Evolutionary conservation across 345 rosid genomes (phyloP).

Genomic region (Brassica nigra): DNA sequence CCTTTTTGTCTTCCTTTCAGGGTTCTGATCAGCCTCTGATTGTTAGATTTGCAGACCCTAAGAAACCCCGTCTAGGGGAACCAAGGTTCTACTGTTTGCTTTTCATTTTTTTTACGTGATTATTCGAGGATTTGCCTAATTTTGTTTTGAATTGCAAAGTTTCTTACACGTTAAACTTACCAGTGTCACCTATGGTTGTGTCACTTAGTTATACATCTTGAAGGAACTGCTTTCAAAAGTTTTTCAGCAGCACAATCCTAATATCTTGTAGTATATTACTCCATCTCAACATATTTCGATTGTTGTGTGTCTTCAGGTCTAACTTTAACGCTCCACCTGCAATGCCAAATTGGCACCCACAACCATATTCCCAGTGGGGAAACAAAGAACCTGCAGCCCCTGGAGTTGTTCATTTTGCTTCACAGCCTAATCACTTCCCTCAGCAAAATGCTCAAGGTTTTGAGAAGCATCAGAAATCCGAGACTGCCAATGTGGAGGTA

Average conservation of each 20-base stretch:
- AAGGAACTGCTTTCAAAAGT: not conserved
- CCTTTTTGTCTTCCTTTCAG: conserved; percentile 44
- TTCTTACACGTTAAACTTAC: conserved; percentile 7
- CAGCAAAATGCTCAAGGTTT: conserved; percentile 48
- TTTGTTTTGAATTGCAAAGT: not conserved
- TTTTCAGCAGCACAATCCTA: not conserved
- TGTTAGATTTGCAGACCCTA: conserved; percentile 83
- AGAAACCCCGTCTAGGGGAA: conserved; percentile 66
- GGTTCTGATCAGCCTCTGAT: conserved; percentile 81
- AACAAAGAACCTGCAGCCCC: conserved; percentile 46
- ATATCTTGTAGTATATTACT: not conserved
- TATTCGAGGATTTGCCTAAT: conserved; percentile 4
- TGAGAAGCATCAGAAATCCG: conserved; percentile 48
- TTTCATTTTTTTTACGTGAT: not conserved
- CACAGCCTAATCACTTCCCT: conserved; percentile 41
- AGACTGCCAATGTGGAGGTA: conserved; percentile 49
- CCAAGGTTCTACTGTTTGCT: conserved; percentile 52
- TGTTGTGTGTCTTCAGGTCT: conserved; percentile 45
- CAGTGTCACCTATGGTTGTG: not conserved
- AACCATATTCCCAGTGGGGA: conserved; percentile 46
- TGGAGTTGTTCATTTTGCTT: conserved; percentile 40
- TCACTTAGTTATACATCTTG: conserved; percentile 3
- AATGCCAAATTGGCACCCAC: conserved; percentile 49
- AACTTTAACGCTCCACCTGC: conserved; percentile 53
- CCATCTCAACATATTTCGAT: not conserved